These are phyloP conservation scores for Ammopiptanthus mongolicus DNA, from an alignment of 306 rosid species.

Conservation along the genomic window DNA sequence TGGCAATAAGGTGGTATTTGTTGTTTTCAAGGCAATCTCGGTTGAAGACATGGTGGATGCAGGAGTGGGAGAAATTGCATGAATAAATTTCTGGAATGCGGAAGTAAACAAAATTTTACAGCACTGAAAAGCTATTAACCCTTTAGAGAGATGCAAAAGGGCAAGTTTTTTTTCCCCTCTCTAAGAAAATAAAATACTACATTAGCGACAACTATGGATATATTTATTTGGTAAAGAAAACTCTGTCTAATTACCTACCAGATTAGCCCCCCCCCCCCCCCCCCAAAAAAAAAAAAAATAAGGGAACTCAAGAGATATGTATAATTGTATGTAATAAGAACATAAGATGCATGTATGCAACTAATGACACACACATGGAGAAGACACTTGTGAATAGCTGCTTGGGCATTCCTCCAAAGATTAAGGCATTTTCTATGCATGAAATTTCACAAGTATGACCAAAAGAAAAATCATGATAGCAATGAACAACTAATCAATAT, in stretches of 20 bases:
- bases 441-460: not conserved
- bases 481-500: not conserved
- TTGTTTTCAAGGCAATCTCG: conserved; percentile 64
- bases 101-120: conserved; percentile 13
- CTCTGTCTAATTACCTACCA: not conserved
- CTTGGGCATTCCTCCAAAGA: not conserved
- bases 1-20: conserved; percentile 74
- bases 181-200: not conserved
- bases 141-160: not conserved
- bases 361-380: not conserved
- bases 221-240: not conserved
- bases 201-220: not conserved
- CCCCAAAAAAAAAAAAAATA: not conserved
- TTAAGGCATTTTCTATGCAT: not conserved
- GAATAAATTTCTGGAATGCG: conserved; percentile 86
- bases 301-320: too few species aligned
- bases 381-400: not conserved
- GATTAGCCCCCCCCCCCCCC: not conserved
- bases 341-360: too few species aligned
- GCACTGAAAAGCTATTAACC: conserved; percentile 18
- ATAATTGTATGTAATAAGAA: not conserved
- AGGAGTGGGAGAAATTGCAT: conserved; percentile 91
- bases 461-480: not conserved
- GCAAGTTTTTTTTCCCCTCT: not conserved
- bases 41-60: conserved; percentile 78